A percentile compares a stretch with the other conserved stretches of the same genome.
Evolutionary conservation across 129 eudicot genomes (phyloP).

Genomic region (Daucus carota): DH1_v3.0 NC_030387.2:29563001-29563500

Average conservation of each 20-base stretch:
- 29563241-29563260: not conserved
- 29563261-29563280: no score
- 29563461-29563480: not conserved
- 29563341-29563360: not conserved
- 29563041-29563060: not conserved
- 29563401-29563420: not conserved
- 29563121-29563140: not conserved
- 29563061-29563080: no score
- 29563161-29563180: not conserved
- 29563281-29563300: no score
- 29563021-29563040: not conserved
- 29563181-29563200: conserved; percentile 1
- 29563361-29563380: not conserved
- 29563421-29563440: not conserved
- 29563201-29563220: conserved; percentile 5
- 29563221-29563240: not conserved
- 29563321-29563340: not conserved
- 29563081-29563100: no score
- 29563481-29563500: not conserved
- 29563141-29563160: not conserved
- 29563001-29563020: not conserved
- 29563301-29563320: not conserved
- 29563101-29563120: not conserved
- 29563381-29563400: not conserved
- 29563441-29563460: not conserved